A percentile compares a stretch with the other conserved stretches of the same genome.
phyloP scores from a whole-genome alignment of 805 yeast species.

The Candida incommunis region DNA sequence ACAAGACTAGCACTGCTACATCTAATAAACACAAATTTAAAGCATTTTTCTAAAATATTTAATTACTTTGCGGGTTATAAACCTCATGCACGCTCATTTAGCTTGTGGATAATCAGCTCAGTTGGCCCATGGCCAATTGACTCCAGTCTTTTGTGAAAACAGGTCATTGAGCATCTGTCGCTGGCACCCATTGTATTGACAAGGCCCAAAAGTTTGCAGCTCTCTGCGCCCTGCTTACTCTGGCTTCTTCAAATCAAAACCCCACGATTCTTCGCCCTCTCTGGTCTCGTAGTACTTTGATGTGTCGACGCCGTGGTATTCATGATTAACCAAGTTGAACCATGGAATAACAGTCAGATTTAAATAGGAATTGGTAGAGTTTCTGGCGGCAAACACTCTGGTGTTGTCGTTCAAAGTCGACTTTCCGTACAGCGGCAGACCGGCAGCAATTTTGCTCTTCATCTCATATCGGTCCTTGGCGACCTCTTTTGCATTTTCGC shows the following conservation, averaged over 20 bases:
- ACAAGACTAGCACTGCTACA: too few species aligned
- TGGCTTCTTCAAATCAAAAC: constrained; percentile 21
- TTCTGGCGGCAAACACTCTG: constrained; percentile 63
- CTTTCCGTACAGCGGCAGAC: constrained; percentile 50
- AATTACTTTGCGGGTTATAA: too few species aligned
- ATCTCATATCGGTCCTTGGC: constrained; percentile 59
- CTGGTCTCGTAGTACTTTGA: constrained; percentile 35
- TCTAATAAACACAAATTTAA: too few species aligned
- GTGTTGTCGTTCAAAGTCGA: constrained; percentile 53
- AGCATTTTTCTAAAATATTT: too few species aligned
- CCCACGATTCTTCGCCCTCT: constrained; percentile 47
- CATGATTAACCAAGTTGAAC: constrained; percentile 72
- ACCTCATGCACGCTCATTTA: too few species aligned
- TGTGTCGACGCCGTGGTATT: constrained; percentile 66
- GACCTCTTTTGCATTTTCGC: constrained; percentile 62
- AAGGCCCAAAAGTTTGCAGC: too few species aligned
- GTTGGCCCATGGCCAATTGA: too few species aligned
- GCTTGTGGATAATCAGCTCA: too few species aligned
- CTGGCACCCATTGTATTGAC: too few species aligned
- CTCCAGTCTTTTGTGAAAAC: too few species aligned
- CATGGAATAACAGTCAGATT: constrained; percentile 54
- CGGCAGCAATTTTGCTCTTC: constrained; percentile 49
- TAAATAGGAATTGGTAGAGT: constrained; percentile 57
- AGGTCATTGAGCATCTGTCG: too few species aligned
- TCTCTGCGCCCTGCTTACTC: too few species aligned